Conservation (phyloP, 2,329 filamentous ascomycete species). For the Claviceps digitariae region DNA sequence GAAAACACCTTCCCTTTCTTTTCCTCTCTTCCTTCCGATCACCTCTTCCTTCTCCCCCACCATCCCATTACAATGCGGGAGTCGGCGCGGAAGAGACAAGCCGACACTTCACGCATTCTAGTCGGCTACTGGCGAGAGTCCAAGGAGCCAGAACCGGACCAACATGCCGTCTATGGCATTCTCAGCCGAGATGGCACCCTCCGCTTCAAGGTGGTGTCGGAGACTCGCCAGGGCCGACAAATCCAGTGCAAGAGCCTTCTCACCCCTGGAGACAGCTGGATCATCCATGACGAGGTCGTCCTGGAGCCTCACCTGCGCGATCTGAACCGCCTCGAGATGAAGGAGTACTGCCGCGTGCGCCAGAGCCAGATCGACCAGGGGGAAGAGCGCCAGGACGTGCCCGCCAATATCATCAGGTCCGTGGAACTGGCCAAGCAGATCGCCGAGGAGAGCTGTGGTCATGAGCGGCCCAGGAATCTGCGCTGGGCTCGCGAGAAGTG, state of each 20-base stretch:
- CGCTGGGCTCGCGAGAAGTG: conserved; percentile 2
- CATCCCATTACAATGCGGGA: neutral
- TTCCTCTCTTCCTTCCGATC: too few relatives aligned
- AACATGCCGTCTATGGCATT: conserved; percentile 2
- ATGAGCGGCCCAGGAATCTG: neutral
- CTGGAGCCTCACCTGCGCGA: conserved; percentile 1
- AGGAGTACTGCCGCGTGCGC: conserved; percentile 1
- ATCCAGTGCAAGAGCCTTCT: conserved; percentile 1
- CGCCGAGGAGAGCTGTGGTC: neutral
- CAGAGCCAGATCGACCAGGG: neutral
- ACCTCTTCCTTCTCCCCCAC: neutral
- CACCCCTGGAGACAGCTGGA: neutral
- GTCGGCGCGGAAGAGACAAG: neutral
- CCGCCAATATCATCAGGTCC: neutral
- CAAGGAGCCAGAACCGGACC: conserved; percentile 1
- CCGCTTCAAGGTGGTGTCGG: conserved; percentile 1
- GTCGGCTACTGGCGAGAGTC: conserved; percentile 3
- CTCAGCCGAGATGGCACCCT: conserved; percentile 1
- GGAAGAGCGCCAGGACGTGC: neutral
- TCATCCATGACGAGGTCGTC: conserved; percentile 1
- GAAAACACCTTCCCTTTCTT: neutral
- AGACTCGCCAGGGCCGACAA: neutral
- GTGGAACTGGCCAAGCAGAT: neutral
- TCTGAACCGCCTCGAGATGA: conserved; percentile 1
- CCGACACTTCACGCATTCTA: neutral